Evolutionary conservation across 2,329 filamentous ascomycete species (phyloP).

Genomic region (Aspergillus sojae): DNA sequence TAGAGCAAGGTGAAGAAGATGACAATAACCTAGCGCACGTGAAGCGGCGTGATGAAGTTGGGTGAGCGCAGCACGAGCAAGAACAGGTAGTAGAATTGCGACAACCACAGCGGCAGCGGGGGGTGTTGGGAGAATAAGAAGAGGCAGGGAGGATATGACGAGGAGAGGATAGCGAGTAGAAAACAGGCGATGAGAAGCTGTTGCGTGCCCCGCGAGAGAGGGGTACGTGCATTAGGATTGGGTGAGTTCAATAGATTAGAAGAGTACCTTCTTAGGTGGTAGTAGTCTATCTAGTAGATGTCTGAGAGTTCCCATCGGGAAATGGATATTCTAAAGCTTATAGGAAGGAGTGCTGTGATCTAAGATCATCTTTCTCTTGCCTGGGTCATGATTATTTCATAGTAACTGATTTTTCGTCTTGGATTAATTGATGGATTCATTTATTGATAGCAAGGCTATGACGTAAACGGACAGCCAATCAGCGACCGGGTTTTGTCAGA

Average conservation of each 20-base stretch:
- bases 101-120: conserved; percentile 27
- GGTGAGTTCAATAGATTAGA: background rate
- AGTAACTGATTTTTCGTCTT: background rate
- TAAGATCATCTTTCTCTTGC: no score
- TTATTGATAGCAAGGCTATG: conserved; percentile 1
- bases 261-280: no score
- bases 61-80: conserved; percentile 29
- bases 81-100: conserved; percentile 22
- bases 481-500: conserved; percentile 14
- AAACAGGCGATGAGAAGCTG: conserved; percentile 18
- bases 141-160: conserved; percentile 4
- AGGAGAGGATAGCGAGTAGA: conserved; percentile 13
- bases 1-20: conserved; percentile 3
- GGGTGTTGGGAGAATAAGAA: background rate
- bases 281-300: no score
- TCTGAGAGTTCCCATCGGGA: no score
- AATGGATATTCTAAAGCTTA: no score
- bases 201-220: conserved; percentile 17
- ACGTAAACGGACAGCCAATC: conserved; percentile 17
- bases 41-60: conserved; percentile 11
- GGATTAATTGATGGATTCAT: background rate
- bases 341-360: no score
- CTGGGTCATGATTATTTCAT: background rate
- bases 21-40: background rate
- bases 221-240: conserved; percentile 21